A percentile compares a stretch with the other conserved stretches of the same genome.
Conservation (phyloP, 2,329 filamentous ascomycete species). For the Chaetomium sp. region DNA sequence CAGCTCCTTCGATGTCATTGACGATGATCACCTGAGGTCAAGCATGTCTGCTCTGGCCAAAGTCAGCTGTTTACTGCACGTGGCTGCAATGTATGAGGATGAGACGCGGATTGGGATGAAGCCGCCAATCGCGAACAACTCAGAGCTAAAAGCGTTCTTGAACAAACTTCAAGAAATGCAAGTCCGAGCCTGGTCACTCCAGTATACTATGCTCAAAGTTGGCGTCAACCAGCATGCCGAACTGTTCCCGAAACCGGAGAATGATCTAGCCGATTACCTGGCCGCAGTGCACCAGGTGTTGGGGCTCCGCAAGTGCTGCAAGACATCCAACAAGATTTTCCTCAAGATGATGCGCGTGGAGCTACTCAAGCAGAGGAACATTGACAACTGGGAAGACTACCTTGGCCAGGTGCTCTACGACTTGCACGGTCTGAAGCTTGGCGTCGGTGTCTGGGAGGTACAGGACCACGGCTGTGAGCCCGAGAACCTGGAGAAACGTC, state of each 20-base stretch:
- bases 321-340: constrained; percentile 77
- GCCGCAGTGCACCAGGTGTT: constrained; percentile 77
- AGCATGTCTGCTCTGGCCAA: constrained; percentile 67
- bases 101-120: constrained; percentile 72
- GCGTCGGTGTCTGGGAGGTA: constrained; percentile 57
- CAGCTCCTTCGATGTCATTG: constrained; percentile 73
- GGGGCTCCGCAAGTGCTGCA: constrained; percentile 79
- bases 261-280: constrained; percentile 72
- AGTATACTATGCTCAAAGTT: constrained; percentile 74
- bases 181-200: constrained; percentile 78
- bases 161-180: constrained; percentile 80
- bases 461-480: constrained; percentile 73
- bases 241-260: constrained; percentile 58
- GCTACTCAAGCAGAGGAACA: constrained; percentile 65
- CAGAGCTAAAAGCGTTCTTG: constrained; percentile 51
- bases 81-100: constrained; percentile 76
- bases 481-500: constrained; percentile 72
- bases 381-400: constrained; percentile 80
- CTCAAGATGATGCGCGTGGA: constrained; percentile 85
- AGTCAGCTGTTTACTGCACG: constrained; percentile 69
- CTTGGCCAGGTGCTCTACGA: constrained; percentile 80
- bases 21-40: constrained; percentile 67
- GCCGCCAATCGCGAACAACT: constrained; percentile 50
- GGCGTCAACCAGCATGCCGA: constrained; percentile 61
- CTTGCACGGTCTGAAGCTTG: constrained; percentile 72